Evolutionary conservation across 495 filamentous ascomycete species (phyloP), one percentile per base, ranked within the genome.

Genomic region (Clavariopsis aquatica): DNA sequence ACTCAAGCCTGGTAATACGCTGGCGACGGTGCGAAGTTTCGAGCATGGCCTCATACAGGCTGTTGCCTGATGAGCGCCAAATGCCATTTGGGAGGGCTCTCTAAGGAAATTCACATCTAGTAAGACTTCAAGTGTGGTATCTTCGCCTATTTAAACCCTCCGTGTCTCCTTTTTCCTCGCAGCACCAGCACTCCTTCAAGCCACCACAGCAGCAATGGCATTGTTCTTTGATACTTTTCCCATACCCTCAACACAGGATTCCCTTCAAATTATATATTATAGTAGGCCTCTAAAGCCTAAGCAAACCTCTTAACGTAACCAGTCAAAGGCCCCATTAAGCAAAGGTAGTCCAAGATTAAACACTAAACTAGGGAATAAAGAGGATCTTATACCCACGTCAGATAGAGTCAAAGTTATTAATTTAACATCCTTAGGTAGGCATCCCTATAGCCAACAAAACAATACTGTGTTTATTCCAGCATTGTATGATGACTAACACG

Each of bases 391-490:
- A 9, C 36, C n/a, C n/a, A 9, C 36, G n/a, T 9, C 36, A n/a
- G 9, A 41, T 41, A 9, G 36, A 41, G 36, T n/a, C n/a, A n/a
- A 41, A 41, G 36, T n/a, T n/a, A 41, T 41, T 41, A n/a, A 41
- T 41, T n/a, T 41, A 41, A n/a, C n/a, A 41, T 41, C 36, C n/a
- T n/a, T n/a, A 41, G 36, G 36, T 41, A 41, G 36, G 36, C 36
- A 41, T 41, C n/a, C 36, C 36, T n/a, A 41, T 9, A 41, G 36
- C 36, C 36, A n/a, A n/a, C n/a, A n/a, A n/a, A n/a, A n/a, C n/a
- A n/a, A n/a, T n/a, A n/a, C n/a, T n/a, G n/a, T n/a, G n/a, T n/a
- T 41, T n/a, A 41, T 41, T 41, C 36, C n/a, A 9, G 36, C 36
- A n/a, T 41, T 41, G 9, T 41, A 9, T 41, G 36, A 41, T 41